phyloP scores from a whole-genome alignment of 106 monocot genomes.

The Platanthera zijinensis region DNA sequence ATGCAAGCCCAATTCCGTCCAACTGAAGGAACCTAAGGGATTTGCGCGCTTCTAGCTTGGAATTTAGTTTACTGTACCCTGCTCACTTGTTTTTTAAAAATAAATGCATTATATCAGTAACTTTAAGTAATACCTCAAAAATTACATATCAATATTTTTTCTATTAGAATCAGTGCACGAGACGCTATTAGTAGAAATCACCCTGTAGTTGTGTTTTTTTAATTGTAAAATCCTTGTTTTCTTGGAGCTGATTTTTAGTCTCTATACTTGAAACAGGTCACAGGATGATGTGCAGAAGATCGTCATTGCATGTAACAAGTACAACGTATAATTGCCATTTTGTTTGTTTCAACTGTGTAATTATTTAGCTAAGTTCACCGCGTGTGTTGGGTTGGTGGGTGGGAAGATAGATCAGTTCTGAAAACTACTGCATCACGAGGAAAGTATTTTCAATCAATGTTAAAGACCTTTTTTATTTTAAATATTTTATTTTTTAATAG shows the following conservation, averaged over 20 bases:
- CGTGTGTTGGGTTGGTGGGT: neutral
- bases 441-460: neutral
- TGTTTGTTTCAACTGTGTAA: neutral
- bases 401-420: neutral
- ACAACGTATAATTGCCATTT: constrained; percentile 40
- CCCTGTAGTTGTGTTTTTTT: neutral
- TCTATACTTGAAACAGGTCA: constrained; percentile 34
- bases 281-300: constrained; percentile 82
- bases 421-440: no score
- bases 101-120: neutral
- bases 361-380: neutral
- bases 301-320: constrained; percentile 61
- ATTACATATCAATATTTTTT: neutral
- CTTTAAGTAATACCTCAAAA: neutral
- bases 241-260: neutral
- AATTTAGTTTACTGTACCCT: neutral
- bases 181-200: neutral
- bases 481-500: neutral
- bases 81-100: neutral
- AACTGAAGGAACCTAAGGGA: no score
- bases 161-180: neutral
- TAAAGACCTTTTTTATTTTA: neutral
- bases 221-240: neutral
- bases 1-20: no score
- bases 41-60: no score